Evolutionary conservation across 495 filamentous ascomycete species (phyloP).

Genomic region (Daldinia childiae): DNA sequence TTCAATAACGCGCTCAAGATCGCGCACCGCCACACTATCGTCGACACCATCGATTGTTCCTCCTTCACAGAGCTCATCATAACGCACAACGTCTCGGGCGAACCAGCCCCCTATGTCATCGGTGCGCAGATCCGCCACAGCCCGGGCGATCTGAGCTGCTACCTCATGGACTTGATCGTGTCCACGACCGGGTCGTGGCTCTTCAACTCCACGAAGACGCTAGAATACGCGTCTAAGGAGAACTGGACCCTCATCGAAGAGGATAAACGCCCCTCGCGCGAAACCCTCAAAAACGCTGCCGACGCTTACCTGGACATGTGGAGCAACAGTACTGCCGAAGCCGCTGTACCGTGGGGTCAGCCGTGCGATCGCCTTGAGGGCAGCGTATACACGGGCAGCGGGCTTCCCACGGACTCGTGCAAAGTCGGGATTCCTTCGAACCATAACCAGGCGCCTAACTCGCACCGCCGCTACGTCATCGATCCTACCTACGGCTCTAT

Average conservation of each 20-base stretch:
- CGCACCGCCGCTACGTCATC: slow-evolving; percentile 52
- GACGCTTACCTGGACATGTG: slow-evolving; percentile 58
- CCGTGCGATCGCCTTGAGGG: slow-evolving; percentile 54
- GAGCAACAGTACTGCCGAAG: slow-evolving; percentile 45
- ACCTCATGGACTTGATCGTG: slow-evolving; percentile 52
- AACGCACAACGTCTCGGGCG: slow-evolving; percentile 38
- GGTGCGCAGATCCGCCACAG: slow-evolving; percentile 55
- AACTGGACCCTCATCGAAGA: slow-evolving; percentile 52
- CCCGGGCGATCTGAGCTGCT: slow-evolving; percentile 37
- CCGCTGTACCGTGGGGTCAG: slow-evolving; percentile 53
- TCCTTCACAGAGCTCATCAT: slow-evolving; percentile 53
- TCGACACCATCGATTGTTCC: slow-evolving; percentile 46
- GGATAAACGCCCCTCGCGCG: slow-evolving; percentile 42
- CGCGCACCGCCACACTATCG: slow-evolving; percentile 30
- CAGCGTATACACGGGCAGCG: slow-evolving; percentile 51
- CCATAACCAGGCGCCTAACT: slow-evolving; percentile 52
- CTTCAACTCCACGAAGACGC: slow-evolving; percentile 53
- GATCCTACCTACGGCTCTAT: slow-evolving; percentile 51
- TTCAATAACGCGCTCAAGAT: slow-evolving; percentile 32
- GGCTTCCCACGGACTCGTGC: slow-evolving; percentile 50
- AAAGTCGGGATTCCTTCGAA: slow-evolving; percentile 52
- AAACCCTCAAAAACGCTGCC: slow-evolving; percentile 46
- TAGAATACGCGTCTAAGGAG: slow-evolving; percentile 49
- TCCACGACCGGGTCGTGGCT: slow-evolving; percentile 54
- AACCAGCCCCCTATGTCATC: slow-evolving; percentile 51